Evolutionary conservation across 2,329 filamentous ascomycete genomes (phyloP).

Genomic region (Zarea fungicola): DNA sequence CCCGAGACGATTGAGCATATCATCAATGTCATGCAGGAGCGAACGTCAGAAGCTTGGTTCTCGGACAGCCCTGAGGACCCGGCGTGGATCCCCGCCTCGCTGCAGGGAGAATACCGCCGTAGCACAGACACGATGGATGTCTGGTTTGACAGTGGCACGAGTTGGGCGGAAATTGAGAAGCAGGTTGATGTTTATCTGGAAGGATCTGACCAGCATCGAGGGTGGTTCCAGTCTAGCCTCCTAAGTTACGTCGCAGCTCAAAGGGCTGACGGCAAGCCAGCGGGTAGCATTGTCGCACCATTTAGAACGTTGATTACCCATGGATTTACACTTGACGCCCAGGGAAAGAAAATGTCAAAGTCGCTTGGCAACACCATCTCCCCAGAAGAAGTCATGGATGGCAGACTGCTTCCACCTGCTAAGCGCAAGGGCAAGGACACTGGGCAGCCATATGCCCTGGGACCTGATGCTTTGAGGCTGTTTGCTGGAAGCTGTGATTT

Average conservation of each 20-base stretch:
- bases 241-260: conserved; percentile 74
- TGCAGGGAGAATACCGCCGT: conserved; percentile 58
- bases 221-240: conserved; percentile 97
- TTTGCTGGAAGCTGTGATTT: conserved; percentile 94
- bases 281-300: conserved; percentile 46
- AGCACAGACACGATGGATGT: conserved; percentile 98
- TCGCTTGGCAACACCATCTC: conserved; percentile 84
- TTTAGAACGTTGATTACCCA: conserved; percentile 92
- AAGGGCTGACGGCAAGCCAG: conserved; percentile 27
- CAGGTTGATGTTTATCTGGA: conserved; percentile 87
- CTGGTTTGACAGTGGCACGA: conserved; percentile 97
- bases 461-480: conserved; percentile 79
- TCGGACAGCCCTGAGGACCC: conserved; percentile 70
- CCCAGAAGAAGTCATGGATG: conserved; percentile 79
- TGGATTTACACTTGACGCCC: conserved; percentile 83
- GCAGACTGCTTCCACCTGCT: conserved; percentile 66
- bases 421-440: conserved; percentile 53
- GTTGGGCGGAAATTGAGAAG: conserved; percentile 62
- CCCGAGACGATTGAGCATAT: conserved; percentile 78
- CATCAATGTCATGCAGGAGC: conserved; percentile 67
- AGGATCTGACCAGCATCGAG: conserved; percentile 91
- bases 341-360: conserved; percentile 98
- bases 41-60: conserved; percentile 93
- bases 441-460: conserved; percentile 61
- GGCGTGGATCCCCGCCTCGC: conserved; percentile 66